Base-by-base conservation (phyloP, 805 yeast species). In the Wickerhamiella slavikovae region DNA sequence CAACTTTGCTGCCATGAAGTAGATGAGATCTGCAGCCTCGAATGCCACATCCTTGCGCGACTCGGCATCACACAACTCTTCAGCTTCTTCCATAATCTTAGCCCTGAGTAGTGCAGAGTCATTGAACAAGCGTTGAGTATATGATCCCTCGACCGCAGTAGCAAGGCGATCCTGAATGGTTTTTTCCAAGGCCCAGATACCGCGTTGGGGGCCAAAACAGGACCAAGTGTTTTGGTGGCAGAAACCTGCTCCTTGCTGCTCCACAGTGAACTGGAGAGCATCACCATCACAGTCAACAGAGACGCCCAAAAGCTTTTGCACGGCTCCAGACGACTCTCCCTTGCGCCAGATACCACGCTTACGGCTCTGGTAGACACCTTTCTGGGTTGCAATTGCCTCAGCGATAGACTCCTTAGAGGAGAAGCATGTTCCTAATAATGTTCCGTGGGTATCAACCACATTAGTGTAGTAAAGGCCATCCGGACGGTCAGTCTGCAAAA, bases 321-420 rank as follows among this genome's bases (percentile, higher is more conserved):
- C 78, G 30, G 93, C 92, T 14, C 98, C 98, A n/a, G 93, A 76
- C 2, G 94, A 78, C 32, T 75, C 74, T 18, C 98, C 98, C 52
- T 89, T 89, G 51, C 72, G 76, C 98, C 98, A 89, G 35, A 89
- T 62, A 25, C 92, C 96, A 36, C 79, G 71, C 32, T 64, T 58
- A 43, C 98, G 72, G 6, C 94, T 79, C 52, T 76, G 94, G 54
- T 89, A 89, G 2, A 89, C 93, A 34, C 98, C 98, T 7, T 78
- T 69, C 29, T 68, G 64, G 15, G 78, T 73, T 35, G 67, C 68
- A 40, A 89, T 66, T 9, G 96, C 89, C 43, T 76, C 83, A 25
- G 64, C 54, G 43, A 89, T 69, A 20, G 93, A 78, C 41, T 75
- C 82, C 24, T 54, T 54, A 0, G 93, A 79, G 1, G 96, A 85